Evolutionary conservation across 371 early-diverging fungal species (phyloP).

Genomic region (Mucor irregularis): DNA sequence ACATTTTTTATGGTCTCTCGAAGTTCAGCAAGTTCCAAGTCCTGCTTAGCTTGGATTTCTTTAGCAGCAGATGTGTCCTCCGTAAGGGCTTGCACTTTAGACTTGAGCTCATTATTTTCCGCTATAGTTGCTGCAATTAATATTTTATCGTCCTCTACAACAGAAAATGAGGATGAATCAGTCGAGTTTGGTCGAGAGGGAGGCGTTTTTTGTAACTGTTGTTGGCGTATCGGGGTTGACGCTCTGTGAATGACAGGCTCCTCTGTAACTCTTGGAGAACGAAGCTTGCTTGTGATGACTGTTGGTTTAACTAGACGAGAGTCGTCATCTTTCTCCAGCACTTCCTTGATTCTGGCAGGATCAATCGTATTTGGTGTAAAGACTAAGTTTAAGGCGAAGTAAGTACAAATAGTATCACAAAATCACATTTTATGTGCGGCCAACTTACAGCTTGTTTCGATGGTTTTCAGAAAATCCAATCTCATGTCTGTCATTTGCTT

Average conservation of each 20-base stretch:
- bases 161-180: conserved; percentile 4
- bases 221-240: background rate
- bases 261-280: too few relatives aligned
- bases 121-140: background rate
- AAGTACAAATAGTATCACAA: too few relatives aligned
- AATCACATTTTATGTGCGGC: too few relatives aligned
- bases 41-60: conserved; percentile 1
- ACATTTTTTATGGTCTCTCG: conserved; percentile 8
- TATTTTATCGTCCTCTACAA: conserved; percentile 7
- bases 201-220: background rate
- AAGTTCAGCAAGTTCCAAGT: conserved; percentile 3
- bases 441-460: conserved; percentile 43
- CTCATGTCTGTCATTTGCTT: conserved; percentile 62
- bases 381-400: background rate
- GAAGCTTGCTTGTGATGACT: too few relatives aligned
- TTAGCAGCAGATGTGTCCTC: too few relatives aligned
- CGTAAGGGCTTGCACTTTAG: background rate
- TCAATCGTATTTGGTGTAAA: background rate
- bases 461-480: conserved; percentile 57
- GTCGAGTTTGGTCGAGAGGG: background rate
- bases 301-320: too few relatives aligned
- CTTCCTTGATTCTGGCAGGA: background rate
- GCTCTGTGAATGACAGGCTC: too few relatives aligned
- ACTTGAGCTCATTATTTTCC: background rate
- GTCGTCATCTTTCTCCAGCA: background rate